phyloP scores from a whole-genome alignment of 495 filamentous ascomycete genomes.

The Podospora pseudopauciseta region DNA sequence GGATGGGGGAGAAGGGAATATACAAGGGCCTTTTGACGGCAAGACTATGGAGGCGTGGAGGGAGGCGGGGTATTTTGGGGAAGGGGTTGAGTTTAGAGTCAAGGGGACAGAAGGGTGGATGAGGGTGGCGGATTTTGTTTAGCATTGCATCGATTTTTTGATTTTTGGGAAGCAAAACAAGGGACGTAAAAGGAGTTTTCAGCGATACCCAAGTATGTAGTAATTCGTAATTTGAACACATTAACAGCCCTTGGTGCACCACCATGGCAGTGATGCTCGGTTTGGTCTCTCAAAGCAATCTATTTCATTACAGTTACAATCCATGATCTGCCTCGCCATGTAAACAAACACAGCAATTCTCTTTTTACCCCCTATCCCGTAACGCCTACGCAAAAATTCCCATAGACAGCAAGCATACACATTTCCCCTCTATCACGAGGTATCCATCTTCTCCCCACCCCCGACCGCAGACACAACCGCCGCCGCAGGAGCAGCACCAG shows the following conservation, averaged over 20 bases:
- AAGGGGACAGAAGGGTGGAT: constrained; percentile 63
- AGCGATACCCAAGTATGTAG: not conserved
- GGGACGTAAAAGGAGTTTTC: not conserved
- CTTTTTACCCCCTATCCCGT: constrained; percentile 1
- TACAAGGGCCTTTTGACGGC: constrained; percentile 82
- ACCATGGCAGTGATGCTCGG: too few relatives aligned
- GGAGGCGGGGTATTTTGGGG: constrained; percentile 87
- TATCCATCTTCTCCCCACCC: constrained; percentile 76
- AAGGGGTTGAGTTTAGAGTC: constrained; percentile 82
- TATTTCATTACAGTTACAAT: not conserved
- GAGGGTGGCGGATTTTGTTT: constrained; percentile 58
- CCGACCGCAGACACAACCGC: not conserved
- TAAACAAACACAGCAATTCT: not conserved
- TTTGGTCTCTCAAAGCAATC: not conserved
- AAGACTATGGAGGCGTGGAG: constrained; percentile 84
- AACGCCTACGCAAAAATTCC: constrained; percentile 3
- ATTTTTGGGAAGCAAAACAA: not conserved
- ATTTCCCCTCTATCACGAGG: not conserved
- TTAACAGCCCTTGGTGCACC: not conserved
- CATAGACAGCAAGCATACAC: not conserved
- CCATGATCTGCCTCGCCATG: not conserved
- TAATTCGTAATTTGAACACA: not conserved
- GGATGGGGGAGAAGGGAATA: constrained; percentile 62
- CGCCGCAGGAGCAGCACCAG: not conserved
- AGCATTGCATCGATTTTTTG: constrained; percentile 16